Percentiles rank a stretch among this genome's conserved stretches.
phyloP scores from a whole-genome alignment of 768 basidiomycete genomes.

The Tulasnella sp. region DNA sequence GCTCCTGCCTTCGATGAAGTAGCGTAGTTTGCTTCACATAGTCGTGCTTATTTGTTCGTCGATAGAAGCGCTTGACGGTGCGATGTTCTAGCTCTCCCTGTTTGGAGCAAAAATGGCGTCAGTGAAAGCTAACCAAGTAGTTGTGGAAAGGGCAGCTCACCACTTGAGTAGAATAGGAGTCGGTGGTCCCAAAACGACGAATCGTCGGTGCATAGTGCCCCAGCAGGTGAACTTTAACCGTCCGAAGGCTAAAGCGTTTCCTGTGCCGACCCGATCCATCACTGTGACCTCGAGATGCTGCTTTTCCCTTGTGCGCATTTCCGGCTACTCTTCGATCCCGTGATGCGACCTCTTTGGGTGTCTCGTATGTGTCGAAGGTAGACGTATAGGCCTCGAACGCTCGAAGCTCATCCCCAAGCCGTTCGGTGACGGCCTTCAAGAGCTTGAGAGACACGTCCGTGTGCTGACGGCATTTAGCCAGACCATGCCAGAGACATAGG shows the following conservation, averaged over 20 bases:
- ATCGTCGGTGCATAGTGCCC: neutral
- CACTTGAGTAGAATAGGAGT: neutral
- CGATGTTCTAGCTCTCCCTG: neutral
- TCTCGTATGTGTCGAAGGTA: slow-evolving; percentile 25
- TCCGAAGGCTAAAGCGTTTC: slow-evolving; percentile 15
- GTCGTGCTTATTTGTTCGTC: neutral
- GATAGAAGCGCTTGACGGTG: neutral
- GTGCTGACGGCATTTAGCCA: slow-evolving; percentile 29
- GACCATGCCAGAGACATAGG: slow-evolving; percentile 18
- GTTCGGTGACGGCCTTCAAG: neutral
- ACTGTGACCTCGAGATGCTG: too few relatives aligned
- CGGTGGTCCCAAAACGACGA: neutral
- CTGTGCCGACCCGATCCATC: neutral
- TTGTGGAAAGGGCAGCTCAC: slow-evolving; percentile 10
- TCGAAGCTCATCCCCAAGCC: slow-evolving; percentile 13
- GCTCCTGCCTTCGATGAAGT: neutral
- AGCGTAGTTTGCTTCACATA: neutral
- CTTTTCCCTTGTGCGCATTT: neutral
- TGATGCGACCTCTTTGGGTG: slow-evolving; percentile 12
- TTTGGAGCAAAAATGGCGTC: neutral
- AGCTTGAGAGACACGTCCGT: slow-evolving; percentile 11
- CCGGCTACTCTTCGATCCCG: neutral
- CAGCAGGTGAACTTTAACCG: slow-evolving; percentile 21
- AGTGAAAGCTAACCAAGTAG: too few relatives aligned
- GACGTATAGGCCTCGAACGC: neutral